Evolutionary conservation across 2,329 filamentous ascomycete species (phyloP).

Genomic region (Cordyceps fumosorosea): DNA sequence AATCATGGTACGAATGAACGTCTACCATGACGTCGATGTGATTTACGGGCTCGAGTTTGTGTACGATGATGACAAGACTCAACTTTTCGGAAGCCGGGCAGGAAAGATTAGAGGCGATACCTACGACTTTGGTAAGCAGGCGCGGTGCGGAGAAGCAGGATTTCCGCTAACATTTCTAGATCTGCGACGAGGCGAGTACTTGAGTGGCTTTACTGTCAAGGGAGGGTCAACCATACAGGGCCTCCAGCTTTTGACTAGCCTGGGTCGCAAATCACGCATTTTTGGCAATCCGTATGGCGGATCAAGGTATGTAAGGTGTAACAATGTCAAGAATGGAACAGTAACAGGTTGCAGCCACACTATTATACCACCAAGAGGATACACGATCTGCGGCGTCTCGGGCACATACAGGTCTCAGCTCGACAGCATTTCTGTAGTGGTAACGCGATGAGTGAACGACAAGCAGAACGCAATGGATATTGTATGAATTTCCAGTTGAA

Average conservation of each 20-base stretch:
- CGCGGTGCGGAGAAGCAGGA: not conserved
- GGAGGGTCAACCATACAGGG: constrained; percentile 81
- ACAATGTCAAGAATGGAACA: not conserved
- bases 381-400: constrained; percentile 79
- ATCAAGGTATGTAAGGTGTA: constrained; percentile 59
- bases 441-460: constrained; percentile 26
- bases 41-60: constrained; percentile 86
- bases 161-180: constrained; percentile 45
- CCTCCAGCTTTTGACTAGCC: constrained; percentile 80
- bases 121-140: constrained; percentile 66
- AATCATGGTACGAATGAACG: constrained; percentile 64
- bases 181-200: constrained; percentile 73
- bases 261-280: constrained; percentile 76
- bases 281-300: constrained; percentile 79
- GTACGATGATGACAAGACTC: constrained; percentile 79
- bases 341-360: constrained; percentile 55
- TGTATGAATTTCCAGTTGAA: not conserved
- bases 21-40: constrained; percentile 65
- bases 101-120: constrained; percentile 63
- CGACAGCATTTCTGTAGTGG: constrained; percentile 78
- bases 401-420: constrained; percentile 77
- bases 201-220: constrained; percentile 79
- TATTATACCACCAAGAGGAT: constrained; percentile 82
- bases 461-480: not conserved
- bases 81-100: constrained; percentile 79